A percentile compares a stretch with the other conserved stretches of the same genome.
These are phyloP conservation scores for Leccinum pellstonianum DNA, from an alignment of 768 basidiomycete genomes.

Conservation along the genomic window DNA sequence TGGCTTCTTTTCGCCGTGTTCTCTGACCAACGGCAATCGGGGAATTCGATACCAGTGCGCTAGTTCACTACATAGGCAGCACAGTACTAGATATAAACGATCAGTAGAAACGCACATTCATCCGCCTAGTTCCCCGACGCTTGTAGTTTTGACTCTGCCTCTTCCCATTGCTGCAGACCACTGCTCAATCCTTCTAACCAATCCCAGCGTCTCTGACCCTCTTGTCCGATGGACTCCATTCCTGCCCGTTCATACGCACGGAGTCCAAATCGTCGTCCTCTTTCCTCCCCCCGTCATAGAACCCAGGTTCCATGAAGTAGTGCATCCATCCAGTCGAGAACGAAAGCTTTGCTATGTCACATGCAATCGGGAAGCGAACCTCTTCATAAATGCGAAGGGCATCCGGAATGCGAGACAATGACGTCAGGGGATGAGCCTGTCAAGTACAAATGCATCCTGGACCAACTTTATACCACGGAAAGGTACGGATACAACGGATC, in stretches of 20 bases:
- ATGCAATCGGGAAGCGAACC: conserved; percentile 14
- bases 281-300: conserved; percentile 22
- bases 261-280: conserved; percentile 9
- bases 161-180: conserved; percentile 16
- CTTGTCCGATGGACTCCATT: conserved; percentile 17
- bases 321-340: neutral
- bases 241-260: conserved; percentile 16
- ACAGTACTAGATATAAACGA: too few species aligned
- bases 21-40: too few species aligned
- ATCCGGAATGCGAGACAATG: neutral
- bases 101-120: neutral
- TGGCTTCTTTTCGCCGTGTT: too few species aligned
- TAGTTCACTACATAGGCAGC: too few species aligned
- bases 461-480: neutral
- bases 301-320: conserved; percentile 15
- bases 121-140: neutral
- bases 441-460: conserved; percentile 25
- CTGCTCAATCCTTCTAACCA: conserved; percentile 11
- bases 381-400: conserved; percentile 14
- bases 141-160: conserved; percentile 15
- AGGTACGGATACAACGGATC: neutral
- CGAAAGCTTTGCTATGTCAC: conserved; percentile 15
- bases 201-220: conserved; percentile 16
- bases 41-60: too few species aligned
- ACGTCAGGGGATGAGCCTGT: conserved; percentile 19